Conservation (phyloP, 1,284 basidiomycete species). For the Leccinum huronense region DNA sequence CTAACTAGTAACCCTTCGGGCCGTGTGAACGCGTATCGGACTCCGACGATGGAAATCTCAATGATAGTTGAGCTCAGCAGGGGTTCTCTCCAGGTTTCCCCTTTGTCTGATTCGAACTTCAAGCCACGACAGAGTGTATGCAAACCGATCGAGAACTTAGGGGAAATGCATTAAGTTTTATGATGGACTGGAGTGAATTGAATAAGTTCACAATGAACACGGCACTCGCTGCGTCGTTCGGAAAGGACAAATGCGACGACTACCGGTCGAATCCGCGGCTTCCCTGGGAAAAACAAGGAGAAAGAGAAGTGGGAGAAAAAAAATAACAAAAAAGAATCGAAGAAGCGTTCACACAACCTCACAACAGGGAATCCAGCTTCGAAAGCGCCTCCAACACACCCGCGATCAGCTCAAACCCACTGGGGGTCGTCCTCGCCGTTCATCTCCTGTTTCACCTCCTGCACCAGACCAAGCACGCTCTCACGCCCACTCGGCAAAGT, state of each 20-base stretch:
- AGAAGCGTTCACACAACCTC: slow-evolving; percentile 19
- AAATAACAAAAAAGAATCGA: background rate
- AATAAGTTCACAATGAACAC: background rate
- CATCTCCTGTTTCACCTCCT: slow-evolving; percentile 78
- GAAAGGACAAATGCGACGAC: background rate
- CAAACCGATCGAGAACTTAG: background rate
- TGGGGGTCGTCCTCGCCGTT: slow-evolving; percentile 64
- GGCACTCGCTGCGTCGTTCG: background rate
- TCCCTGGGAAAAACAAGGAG: slow-evolving; percentile 1
- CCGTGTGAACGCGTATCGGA: background rate
- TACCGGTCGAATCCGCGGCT: background rate
- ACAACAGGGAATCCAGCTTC: slow-evolving; percentile 80
- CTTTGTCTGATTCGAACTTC: background rate
- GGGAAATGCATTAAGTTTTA: background rate
- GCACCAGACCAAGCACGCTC: slow-evolving; percentile 75
- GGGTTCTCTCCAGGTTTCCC: background rate
- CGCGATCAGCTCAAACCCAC: slow-evolving; percentile 82
- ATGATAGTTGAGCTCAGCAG: background rate
- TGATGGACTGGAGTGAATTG: background rate
- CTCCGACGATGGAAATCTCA: too few relatives aligned
- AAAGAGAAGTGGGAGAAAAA: slow-evolving; percentile 3
- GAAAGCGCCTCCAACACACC: slow-evolving; percentile 90
- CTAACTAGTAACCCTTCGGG: background rate
- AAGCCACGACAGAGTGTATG: too few relatives aligned
- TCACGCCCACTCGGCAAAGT: slow-evolving; percentile 57